Evolutionary conservation across 805 yeast genomes (phyloP).

Genomic region (Candida boleticola): DNA sequence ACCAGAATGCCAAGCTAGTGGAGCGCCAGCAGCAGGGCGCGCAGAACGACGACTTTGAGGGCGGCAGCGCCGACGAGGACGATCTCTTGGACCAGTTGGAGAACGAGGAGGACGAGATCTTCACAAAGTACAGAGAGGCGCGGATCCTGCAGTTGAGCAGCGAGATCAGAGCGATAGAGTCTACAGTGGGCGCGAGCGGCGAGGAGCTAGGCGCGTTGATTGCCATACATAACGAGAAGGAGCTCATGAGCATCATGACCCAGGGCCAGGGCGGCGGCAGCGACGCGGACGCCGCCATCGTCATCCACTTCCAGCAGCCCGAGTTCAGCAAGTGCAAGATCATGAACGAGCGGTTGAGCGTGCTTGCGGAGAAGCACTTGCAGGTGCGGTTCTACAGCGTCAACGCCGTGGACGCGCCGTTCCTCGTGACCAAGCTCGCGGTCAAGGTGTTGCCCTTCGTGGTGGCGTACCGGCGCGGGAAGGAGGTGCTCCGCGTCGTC

Average conservation of each 20-base stretch:
- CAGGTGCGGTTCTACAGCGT: conserved; percentile 52
- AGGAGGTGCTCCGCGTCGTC: conserved; percentile 56
- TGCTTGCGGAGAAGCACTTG: conserved; percentile 58
- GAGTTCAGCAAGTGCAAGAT: conserved; percentile 57
- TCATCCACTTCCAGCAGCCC: conserved; percentile 66
- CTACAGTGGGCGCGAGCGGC: conserved; percentile 17
- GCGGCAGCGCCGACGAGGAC: conserved; percentile 23
- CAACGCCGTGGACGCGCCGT: conserved; percentile 67
- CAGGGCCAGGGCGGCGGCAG: conserved; percentile 6
- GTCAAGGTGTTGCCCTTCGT: conserved; percentile 74
- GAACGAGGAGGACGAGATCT: conserved; percentile 41
- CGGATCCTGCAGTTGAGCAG: conserved; percentile 56
- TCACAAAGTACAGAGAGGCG: conserved; percentile 56
- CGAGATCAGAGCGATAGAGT: conserved; percentile 37
- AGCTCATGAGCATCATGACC: conserved; percentile 52
- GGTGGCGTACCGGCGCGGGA: conserved; percentile 56
- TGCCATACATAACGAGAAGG: conserved; percentile 50
- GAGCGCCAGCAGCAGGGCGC: conserved; percentile 8
- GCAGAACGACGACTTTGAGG: conserved; percentile 27
- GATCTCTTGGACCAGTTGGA: conserved; percentile 53
- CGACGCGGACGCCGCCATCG: conserved; percentile 17
- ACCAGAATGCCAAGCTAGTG: conserved; percentile 39
- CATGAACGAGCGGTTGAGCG: conserved; percentile 47
- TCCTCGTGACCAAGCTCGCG: conserved; percentile 59
- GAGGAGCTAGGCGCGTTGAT: conserved; percentile 37